phyloP scores from a whole-genome alignment of 176 grass and related monocot species.

The Phoenix roebelenii region DNA sequence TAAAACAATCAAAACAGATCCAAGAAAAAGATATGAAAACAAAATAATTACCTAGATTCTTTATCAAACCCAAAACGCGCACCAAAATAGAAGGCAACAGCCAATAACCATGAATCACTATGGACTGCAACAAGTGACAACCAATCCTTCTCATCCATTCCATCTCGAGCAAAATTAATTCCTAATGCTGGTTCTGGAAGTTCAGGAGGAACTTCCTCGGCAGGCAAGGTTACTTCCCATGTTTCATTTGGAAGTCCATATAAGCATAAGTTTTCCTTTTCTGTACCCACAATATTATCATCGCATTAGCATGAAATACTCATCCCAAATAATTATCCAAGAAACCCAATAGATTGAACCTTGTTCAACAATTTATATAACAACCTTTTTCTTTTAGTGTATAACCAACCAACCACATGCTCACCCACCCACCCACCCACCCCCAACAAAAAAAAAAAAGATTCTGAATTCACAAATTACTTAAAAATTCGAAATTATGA shows the following conservation, averaged over 20 bases:
- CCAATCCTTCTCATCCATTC: slow-evolving; percentile 19
- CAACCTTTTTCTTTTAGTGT: no score
- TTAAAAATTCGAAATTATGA: no score
- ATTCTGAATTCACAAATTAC: no score
- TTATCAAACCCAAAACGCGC: slow-evolving; percentile 19
- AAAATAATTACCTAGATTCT: slow-evolving; percentile 8
- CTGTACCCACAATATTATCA: not conserved
- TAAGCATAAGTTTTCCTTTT: slow-evolving; percentile 13
- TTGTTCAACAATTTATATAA: not conserved
- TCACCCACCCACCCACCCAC: no score
- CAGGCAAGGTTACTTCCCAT: slow-evolving; percentile 14
- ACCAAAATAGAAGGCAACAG: slow-evolving; percentile 16
- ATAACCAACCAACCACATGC: no score
- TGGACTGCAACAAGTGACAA: slow-evolving; percentile 20
- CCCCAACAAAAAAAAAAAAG: no score
- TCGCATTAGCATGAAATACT: not conserved
- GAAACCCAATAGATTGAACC: not conserved
- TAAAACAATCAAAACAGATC: no score
- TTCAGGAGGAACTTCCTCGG: slow-evolving; percentile 16
- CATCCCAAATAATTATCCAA: not conserved
- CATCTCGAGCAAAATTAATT: slow-evolving; percentile 15
- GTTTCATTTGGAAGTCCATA: slow-evolving; percentile 9
- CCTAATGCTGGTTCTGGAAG: slow-evolving; percentile 20
- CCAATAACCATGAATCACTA: slow-evolving; percentile 13
- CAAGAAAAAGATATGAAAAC: no score